Evolutionary conservation across 345 rosid species (phyloP).

Genomic region (Brassica incana): DNA sequence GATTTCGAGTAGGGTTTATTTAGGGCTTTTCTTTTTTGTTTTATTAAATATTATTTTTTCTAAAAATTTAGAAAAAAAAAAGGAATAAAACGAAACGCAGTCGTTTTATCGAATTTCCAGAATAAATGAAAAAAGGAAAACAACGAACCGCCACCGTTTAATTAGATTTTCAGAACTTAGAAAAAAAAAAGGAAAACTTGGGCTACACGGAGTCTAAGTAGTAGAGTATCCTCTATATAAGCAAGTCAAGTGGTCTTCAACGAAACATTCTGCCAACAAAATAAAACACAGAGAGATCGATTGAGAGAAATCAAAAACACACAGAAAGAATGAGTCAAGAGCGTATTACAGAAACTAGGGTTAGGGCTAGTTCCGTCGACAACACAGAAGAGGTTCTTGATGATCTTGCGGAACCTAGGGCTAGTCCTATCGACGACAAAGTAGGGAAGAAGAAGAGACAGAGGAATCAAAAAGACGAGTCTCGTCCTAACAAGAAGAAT

Average conservation of each 20-base stretch:
- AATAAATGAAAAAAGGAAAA: not conserved
- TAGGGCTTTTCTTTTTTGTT: constrained; percentile 4
- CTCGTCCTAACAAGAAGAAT: constrained; percentile 37
- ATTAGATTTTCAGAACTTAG: no score
- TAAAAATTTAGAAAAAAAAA: not conserved
- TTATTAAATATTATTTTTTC: not conserved
- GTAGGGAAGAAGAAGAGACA: constrained; percentile 54
- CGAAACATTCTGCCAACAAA: not conserved
- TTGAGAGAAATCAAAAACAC: not conserved
- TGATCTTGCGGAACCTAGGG: constrained; percentile 37
- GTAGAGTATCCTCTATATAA: not conserved
- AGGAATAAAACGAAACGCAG: not conserved
- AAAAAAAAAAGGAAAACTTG: not conserved
- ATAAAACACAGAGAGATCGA: not conserved
- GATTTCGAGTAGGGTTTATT: constrained; percentile 19
- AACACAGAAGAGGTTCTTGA: not conserved
- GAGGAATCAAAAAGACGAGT: constrained; percentile 29
- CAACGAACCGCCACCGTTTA: no score
- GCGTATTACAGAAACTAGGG: not conserved
- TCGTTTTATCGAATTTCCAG: no score
- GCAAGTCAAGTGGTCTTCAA: not conserved
- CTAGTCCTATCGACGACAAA: constrained; percentile 38
- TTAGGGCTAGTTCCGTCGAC: not conserved
- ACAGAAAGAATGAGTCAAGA: not conserved
- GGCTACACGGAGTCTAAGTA: not conserved